Conservation (phyloP, 2,329 filamentous ascomycete genomes). For the Venturia asperata region DNA sequence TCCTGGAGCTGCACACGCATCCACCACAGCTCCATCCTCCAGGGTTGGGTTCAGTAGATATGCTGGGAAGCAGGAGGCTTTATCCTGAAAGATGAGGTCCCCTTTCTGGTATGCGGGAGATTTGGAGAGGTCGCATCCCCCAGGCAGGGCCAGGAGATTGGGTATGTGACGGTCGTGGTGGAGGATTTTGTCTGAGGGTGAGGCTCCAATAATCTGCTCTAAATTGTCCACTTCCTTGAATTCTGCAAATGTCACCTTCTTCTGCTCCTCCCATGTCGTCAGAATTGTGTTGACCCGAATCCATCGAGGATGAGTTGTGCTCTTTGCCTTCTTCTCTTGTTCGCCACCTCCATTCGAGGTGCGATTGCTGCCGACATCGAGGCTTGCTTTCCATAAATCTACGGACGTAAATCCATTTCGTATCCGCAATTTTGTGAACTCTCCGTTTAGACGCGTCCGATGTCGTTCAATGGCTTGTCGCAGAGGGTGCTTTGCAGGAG, state of each 20-base stretch:
- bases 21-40: constrained; percentile 70
- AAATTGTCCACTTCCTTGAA: constrained; percentile 54
- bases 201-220: constrained; percentile 45
- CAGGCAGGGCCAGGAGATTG: constrained; percentile 71
- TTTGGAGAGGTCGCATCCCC: constrained; percentile 63
- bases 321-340: constrained; percentile 36
- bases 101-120: constrained; percentile 67
- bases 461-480: constrained; percentile 69
- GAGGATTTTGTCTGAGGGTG: constrained; percentile 44
- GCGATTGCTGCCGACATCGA: constrained; percentile 39
- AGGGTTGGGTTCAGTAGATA: constrained; percentile 67
- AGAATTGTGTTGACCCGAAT: constrained; percentile 77
- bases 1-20: constrained; percentile 88
- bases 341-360: constrained; percentile 27
- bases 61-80: constrained; percentile 93
- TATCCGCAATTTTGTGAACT: constrained; percentile 74
- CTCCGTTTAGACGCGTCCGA: constrained; percentile 70
- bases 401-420: constrained; percentile 62
- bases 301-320: constrained; percentile 70
- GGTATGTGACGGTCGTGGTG: constrained; percentile 77
- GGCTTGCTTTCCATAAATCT: constrained; percentile 54
- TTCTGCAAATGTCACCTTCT: constrained; percentile 64
- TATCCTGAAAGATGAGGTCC: constrained; percentile 85
- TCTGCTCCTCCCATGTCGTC: constrained; percentile 61
- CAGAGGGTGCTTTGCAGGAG: constrained; percentile 72